Evolutionary conservation across 2,329 filamentous ascomycete species (phyloP).

Genomic region (Ophiognomonia clavigignenti-juglandacearum): DNA sequence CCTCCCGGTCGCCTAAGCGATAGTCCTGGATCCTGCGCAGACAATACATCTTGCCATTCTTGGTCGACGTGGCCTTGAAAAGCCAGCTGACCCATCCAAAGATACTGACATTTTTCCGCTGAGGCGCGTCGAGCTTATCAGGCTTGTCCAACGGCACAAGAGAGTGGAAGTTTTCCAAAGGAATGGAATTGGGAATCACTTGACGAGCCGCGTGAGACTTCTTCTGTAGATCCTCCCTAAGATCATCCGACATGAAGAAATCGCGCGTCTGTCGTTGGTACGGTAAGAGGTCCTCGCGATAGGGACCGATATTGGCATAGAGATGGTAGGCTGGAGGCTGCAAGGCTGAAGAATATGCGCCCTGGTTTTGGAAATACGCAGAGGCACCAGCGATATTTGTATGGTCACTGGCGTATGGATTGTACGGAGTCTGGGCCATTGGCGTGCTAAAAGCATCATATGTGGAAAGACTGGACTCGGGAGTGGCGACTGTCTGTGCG

Average conservation of each 20-base stretch:
- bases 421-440: constrained; percentile 48
- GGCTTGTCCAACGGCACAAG: constrained; percentile 64
- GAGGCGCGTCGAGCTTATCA: constrained; percentile 56
- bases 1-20: constrained; percentile 63
- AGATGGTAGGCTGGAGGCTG: constrained; percentile 85
- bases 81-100: constrained; percentile 92
- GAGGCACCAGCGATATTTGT: constrained; percentile 46
- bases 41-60: constrained; percentile 85
- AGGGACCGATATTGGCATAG: constrained; percentile 82
- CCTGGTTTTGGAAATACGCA: constrained; percentile 62
- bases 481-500: constrained; percentile 31
- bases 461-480: constrained; percentile 40
- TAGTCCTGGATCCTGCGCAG: constrained; percentile 85
- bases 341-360: constrained; percentile 44
- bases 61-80: constrained; percentile 87
- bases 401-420: constrained; percentile 75
- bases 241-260: constrained; percentile 82
- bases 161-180: constrained; percentile 86
- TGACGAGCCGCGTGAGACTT: constrained; percentile 83
- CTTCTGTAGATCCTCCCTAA: constrained; percentile 84
- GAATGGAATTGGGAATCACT: constrained; percentile 70
- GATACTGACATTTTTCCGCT: constrained; percentile 70
- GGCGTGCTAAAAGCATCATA: constrained; percentile 64
- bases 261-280: constrained; percentile 87
- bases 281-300: constrained; percentile 72